Conservation (phyloP, 2,329 filamentous ascomycete species). For the Helminthosporium solani region DNA sequence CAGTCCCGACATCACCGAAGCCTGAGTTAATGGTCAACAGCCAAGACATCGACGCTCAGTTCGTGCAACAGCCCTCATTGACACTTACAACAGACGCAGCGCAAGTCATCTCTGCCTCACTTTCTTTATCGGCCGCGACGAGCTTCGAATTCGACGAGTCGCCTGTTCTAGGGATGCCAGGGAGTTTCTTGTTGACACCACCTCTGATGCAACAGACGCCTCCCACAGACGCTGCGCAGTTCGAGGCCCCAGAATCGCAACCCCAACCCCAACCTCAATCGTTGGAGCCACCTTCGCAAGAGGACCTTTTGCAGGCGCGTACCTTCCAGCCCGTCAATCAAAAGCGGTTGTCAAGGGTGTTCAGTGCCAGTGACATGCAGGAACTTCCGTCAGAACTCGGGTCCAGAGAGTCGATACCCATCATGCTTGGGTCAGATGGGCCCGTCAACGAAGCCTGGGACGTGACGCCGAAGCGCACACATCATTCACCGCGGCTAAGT, state of each 20-base stretch:
- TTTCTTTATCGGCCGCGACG: conserved; percentile 40
- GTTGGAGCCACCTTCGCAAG: conserved; percentile 14
- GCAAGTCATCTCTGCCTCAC: conserved; percentile 31
- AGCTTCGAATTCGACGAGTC: conserved; percentile 57
- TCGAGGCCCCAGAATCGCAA: conserved; percentile 3
- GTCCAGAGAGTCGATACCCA: conserved; percentile 57
- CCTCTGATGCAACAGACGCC: conserved; percentile 31
- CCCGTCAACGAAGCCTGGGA: conserved; percentile 21
- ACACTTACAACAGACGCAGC: conserved; percentile 31
- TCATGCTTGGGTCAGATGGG: conserved; percentile 53
- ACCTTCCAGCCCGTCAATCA: conserved; percentile 25
- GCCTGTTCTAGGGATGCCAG: conserved; percentile 66
- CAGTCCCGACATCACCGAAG: background rate
- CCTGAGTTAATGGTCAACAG: conserved; percentile 5
- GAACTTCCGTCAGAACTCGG: conserved; percentile 49
- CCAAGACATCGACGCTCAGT: conserved; percentile 7
- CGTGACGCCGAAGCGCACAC: conserved; percentile 1
- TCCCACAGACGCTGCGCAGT: conserved; percentile 9
- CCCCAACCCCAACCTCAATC: background rate
- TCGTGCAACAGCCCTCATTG: conserved; percentile 20
- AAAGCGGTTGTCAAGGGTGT: conserved; percentile 12
- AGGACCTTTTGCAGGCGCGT: conserved; percentile 29
- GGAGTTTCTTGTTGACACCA: conserved; percentile 54
- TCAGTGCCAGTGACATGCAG: conserved; percentile 20
- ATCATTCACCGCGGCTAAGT: conserved; percentile 15